A percentile compares a stretch with the other conserved stretches of the same genome.
These are phyloP conservation scores for Rhodotorula paludigena DNA, from an alignment of 768 basidiomycete genomes.

Conservation along the genomic window DNA sequence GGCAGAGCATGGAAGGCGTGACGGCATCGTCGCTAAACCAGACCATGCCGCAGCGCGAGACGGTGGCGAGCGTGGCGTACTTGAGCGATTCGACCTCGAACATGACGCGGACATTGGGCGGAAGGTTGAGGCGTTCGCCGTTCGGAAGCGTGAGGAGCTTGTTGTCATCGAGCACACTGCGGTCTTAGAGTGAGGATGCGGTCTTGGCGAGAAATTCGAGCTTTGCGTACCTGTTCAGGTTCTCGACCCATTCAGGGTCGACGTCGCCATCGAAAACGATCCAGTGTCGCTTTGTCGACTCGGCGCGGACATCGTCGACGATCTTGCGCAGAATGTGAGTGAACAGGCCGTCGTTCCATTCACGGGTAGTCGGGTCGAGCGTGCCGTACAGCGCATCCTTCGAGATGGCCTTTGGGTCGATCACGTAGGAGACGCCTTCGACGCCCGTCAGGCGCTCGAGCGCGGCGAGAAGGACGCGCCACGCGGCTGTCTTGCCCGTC, in stretches of 20 bases:
- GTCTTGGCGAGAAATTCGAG: background rate
- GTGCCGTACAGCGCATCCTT: conserved; percentile 98
- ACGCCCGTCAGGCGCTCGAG: conserved; percentile 83
- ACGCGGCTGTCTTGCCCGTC: conserved; percentile 92
- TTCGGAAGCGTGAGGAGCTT: conserved; percentile 94
- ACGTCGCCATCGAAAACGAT: conserved; percentile 99
- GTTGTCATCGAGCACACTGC: conserved; percentile 96
- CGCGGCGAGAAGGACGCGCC: conserved; percentile 87
- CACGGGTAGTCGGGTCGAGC: conserved; percentile 90
- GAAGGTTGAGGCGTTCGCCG: conserved; percentile 93
- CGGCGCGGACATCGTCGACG: conserved; percentile 95
- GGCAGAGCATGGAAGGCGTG: conserved; percentile 83
- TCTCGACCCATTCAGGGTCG: conserved; percentile 99
- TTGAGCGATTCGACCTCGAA: conserved; percentile 97
- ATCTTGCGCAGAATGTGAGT: conserved; percentile 96
- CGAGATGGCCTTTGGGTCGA: conserved; percentile 98
- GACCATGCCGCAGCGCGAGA: conserved; percentile 99
- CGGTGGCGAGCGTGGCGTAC: conserved; percentile 94
- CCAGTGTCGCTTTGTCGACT: conserved; percentile 95
- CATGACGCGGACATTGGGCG: conserved; percentile 96
- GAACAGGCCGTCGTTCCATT: conserved; percentile 99
- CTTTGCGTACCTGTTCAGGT: conserved; percentile 90
- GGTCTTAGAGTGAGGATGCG: background rate
- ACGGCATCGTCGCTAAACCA: conserved; percentile 99
- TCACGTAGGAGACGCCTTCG: conserved; percentile 91